These are phyloP conservation scores for Trametes punicea DNA, from an alignment of 768 basidiomycete genomes.

Conservation along the genomic window DNA sequence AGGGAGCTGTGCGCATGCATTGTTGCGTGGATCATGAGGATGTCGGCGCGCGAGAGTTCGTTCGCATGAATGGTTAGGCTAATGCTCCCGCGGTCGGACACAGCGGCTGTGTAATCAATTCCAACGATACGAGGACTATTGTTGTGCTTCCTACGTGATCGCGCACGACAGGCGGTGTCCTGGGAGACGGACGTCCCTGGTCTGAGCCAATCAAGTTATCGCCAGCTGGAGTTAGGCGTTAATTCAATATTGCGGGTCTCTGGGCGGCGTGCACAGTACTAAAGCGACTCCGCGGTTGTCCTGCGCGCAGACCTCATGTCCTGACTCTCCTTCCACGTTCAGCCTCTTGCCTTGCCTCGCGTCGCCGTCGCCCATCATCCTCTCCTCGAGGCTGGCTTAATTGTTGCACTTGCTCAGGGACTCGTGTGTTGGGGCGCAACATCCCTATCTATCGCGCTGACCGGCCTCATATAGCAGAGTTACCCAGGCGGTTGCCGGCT, in stretches of 20 bases:
- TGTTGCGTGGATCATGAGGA: no score
- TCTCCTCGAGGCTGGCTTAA: constrained; percentile 12
- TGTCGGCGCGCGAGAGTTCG: no score
- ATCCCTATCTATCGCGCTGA: constrained; percentile 9
- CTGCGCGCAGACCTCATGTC: constrained; percentile 11
- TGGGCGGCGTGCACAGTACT: neutral
- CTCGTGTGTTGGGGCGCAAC: constrained; percentile 6
- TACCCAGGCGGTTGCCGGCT: constrained; percentile 8
- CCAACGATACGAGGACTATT: neutral
- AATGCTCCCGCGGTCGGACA: constrained; percentile 1
- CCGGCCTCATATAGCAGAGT: constrained; percentile 2
- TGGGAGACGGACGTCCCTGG: neutral
- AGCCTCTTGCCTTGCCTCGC: constrained; percentile 1
- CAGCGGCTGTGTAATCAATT: neutral
- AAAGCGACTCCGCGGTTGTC: constrained; percentile 6
- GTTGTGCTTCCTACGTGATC: neutral
- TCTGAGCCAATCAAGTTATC: neutral
- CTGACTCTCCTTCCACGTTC: neutral
- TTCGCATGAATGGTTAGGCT: neutral
- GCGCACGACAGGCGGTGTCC: constrained; percentile 1
- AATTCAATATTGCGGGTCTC: neutral
- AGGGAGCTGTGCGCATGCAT: no score
- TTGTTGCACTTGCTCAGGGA: neutral
- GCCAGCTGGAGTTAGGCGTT: neutral
- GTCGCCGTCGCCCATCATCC: neutral